phyloP scores from a whole-genome alignment of 306 rosid genomes.

The Trichosanthes truncata region DNA sequence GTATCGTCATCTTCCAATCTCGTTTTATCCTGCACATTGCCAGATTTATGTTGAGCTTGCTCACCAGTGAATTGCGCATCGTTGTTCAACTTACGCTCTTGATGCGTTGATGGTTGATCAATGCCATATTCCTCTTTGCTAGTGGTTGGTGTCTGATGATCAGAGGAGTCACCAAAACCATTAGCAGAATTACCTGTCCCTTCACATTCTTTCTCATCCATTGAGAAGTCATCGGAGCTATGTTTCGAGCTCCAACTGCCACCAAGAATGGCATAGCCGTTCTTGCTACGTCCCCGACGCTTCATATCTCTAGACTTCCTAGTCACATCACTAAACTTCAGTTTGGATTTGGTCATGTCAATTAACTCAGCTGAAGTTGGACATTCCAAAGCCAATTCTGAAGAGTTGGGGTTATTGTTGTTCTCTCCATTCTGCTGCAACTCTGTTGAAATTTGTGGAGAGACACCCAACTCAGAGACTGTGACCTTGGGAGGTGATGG shows the following conservation, averaged over 20 bases:
- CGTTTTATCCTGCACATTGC: conserved; percentile 11
- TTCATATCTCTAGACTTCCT: conserved; percentile 29
- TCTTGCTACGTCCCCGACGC: conserved; percentile 18
- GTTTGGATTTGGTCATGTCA: conserved; percentile 6
- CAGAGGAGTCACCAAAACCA: conserved; percentile 17
- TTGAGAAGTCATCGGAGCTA: conserved; percentile 15
- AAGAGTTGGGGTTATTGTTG: conserved; percentile 27
- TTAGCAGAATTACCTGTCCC: conserved; percentile 12
- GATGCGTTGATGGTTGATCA: conserved; percentile 5
- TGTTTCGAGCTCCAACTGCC: conserved; percentile 23
- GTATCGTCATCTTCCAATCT: neutral
- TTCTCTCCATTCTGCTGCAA: conserved; percentile 27
- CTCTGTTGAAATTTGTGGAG: conserved; percentile 19
- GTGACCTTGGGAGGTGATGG: conserved; percentile 6
- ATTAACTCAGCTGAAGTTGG: conserved; percentile 1
- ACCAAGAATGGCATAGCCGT: conserved; percentile 5
- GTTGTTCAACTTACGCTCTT: conserved; percentile 7
- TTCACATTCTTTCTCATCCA: conserved; percentile 14
- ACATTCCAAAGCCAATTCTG: conserved; percentile 9
- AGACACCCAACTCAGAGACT: conserved; percentile 16
- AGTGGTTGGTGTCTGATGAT: conserved; percentile 19
- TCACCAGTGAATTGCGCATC: conserved; percentile 11
- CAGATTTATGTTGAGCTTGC: conserved; percentile 1
- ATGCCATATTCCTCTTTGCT: conserved; percentile 24
- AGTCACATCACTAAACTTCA: conserved; percentile 22